A percentile compares a stretch with the other conserved stretches of the same genome.
Evolutionary conservation across 805 yeast species (phyloP).

Genomic region (Spathaspora girioi): DNA sequence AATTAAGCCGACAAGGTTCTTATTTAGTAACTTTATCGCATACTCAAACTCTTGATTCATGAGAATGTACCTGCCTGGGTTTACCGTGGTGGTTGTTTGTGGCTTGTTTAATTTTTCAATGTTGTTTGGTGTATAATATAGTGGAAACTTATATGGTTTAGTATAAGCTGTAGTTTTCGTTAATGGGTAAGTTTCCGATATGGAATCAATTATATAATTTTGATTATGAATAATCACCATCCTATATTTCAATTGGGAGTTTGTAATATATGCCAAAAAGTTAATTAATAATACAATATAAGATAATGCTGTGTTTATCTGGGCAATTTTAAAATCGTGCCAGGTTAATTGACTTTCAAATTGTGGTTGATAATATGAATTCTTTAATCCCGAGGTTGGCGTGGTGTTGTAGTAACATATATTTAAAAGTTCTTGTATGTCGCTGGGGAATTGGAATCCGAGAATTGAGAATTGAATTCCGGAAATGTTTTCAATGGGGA

Average conservation of each 20-base stretch:
- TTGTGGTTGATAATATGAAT: constrained; percentile 7
- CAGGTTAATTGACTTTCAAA: constrained; percentile 5
- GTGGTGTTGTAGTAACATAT: constrained; percentile 23
- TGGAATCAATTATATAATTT: constrained; percentile 22
- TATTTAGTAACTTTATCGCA: constrained; percentile 29
- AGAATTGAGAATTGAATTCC: constrained; percentile 24
- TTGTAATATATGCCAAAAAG: constrained; percentile 21
- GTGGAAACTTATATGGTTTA: constrained; percentile 18
- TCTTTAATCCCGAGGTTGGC: constrained; percentile 1
- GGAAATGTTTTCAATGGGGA: constrained; percentile 23
- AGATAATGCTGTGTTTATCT: constrained; percentile 29
- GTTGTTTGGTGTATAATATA: constrained; percentile 20
- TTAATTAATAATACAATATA: constrained; percentile 27
- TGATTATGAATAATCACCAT: constrained; percentile 21
- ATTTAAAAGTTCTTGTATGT: constrained; percentile 24
- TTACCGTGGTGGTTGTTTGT: not conserved
- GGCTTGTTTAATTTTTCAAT: constrained; percentile 15
- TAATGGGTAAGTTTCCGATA: constrained; percentile 8
- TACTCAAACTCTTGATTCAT: constrained; percentile 27
- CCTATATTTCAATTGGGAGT: constrained; percentile 22
- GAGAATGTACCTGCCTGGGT: constrained; percentile 3
- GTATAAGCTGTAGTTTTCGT: not conserved
- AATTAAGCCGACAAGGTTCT: constrained; percentile 24
- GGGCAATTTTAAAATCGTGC: constrained; percentile 15
- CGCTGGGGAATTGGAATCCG: constrained; percentile 34